Percentiles rank a stretch among this genome's conserved stretches.
These are phyloP conservation scores for Clitopilus hobsonii DNA, from an alignment of 768 basidiomycete genomes.

Conservation along the genomic window DNA sequence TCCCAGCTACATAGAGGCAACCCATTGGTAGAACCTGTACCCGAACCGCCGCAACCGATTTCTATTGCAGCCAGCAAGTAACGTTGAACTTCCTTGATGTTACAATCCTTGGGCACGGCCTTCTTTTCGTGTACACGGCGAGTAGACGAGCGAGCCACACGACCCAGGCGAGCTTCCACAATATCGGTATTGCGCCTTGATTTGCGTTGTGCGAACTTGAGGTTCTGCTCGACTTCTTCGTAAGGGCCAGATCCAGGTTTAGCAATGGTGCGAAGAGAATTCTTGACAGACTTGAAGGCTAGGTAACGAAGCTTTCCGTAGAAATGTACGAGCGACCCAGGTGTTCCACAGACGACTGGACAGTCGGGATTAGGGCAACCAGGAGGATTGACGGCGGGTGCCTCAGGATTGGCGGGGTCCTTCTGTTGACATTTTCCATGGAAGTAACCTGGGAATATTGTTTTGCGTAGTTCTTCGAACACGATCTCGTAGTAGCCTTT, in stretches of 20 bases:
- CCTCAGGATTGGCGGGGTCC: slow-evolving; percentile 21
- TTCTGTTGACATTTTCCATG: slow-evolving; percentile 69
- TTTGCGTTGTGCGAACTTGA: background rate
- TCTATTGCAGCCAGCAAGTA: slow-evolving; percentile 24
- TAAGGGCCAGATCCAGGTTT: slow-evolving; percentile 36
- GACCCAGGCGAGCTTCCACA: background rate
- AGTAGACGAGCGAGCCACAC: background rate
- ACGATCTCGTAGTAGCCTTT: slow-evolving; percentile 39
- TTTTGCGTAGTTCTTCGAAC: slow-evolving; percentile 40
- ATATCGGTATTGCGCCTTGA: background rate
- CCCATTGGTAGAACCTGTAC: slow-evolving; percentile 10
- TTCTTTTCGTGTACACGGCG: background rate
- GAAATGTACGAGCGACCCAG: slow-evolving; percentile 75
- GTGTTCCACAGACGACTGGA: slow-evolving; percentile 74
- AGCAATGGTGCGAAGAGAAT: slow-evolving; percentile 27
- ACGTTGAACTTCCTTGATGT: slow-evolving; percentile 24
- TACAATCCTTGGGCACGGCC: background rate
- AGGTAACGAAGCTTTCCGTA: slow-evolving; percentile 45
- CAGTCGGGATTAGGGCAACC: slow-evolving; percentile 82
- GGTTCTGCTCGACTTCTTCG: slow-evolving; percentile 31
- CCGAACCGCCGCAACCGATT: slow-evolving; percentile 41
- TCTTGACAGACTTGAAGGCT: slow-evolving; percentile 38
- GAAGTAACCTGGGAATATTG: slow-evolving; percentile 69
- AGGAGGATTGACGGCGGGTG: slow-evolving; percentile 39
- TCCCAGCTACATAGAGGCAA: background rate